These are phyloP conservation scores for Tylopilus sp. DNA, from an alignment of 1,284 basidiomycete species.

Conservation along the genomic window DNA sequence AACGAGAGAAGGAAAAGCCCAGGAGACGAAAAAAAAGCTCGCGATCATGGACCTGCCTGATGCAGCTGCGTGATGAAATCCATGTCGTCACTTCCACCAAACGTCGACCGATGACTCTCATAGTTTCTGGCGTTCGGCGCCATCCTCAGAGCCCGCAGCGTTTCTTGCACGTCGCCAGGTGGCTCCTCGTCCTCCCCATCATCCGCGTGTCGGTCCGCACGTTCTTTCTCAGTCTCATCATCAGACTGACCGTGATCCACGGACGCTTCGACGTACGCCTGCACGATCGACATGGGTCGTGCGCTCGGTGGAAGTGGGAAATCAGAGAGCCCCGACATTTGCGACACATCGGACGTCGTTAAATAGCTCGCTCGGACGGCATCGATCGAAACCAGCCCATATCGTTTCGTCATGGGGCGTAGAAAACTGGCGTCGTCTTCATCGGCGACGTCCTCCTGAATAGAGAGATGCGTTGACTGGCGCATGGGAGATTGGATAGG, in stretches of 20 bases:
- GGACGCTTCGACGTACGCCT: constrained; percentile 42
- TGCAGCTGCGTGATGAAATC: constrained; percentile 20
- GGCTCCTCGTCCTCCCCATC: background rate
- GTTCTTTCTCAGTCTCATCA: background rate
- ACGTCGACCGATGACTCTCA: constrained; percentile 28
- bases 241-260: background rate
- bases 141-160: constrained; percentile 13
- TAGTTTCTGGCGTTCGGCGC: constrained; percentile 7
- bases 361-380: constrained; percentile 59
- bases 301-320: constrained; percentile 60
- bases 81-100: constrained; percentile 28
- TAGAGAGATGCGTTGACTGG: constrained; percentile 25
- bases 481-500: constrained; percentile 15
- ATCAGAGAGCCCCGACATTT: constrained; percentile 70
- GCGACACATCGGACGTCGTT: constrained; percentile 58
- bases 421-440: constrained; percentile 8
- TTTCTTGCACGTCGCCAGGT: constrained; percentile 15
- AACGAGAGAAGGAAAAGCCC: background rate
- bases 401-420: constrained; percentile 11
- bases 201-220: background rate
- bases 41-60: constrained; percentile 10
- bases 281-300: constrained; percentile 40
- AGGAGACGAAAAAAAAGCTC: background rate
- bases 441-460: constrained; percentile 14
- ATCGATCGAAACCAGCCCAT: constrained; percentile 41